Evolutionary conservation across 2,329 filamentous ascomycete species (phyloP).

Genomic region (Pseudocercospora eumusae): DNA sequence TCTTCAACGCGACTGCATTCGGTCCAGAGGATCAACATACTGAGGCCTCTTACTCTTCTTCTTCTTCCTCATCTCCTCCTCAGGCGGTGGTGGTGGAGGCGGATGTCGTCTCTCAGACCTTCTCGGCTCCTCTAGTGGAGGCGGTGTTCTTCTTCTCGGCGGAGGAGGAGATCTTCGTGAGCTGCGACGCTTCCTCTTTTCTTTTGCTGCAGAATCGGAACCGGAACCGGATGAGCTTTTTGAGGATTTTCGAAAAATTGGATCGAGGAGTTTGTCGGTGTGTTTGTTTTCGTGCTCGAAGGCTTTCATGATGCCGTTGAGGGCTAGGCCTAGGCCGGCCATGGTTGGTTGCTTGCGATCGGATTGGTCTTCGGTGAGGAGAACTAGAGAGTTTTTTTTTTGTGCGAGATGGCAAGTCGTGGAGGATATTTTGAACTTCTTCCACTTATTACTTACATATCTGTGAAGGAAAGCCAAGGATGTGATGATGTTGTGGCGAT

Average conservation of each 20-base stretch:
- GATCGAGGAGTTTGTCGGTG: constrained; percentile 16
- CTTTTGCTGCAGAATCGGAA: not conserved
- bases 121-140: not conserved
- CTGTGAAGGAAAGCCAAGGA: not conserved
- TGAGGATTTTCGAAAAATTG: constrained; percentile 6
- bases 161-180: not conserved
- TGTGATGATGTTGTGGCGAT: not conserved
- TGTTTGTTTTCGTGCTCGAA: constrained; percentile 19
- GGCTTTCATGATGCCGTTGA: constrained; percentile 13
- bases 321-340: constrained; percentile 12
- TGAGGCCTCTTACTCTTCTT: not conserved
- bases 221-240: not conserved
- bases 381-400: no score
- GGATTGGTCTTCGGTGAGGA: no score
- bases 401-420: not conserved
- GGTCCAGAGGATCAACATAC: constrained; percentile 1
- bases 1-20: not conserved
- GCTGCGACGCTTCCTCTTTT: not conserved
- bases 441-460: not conserved
- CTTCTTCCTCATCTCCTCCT: not conserved
- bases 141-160: not conserved
- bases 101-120: not conserved
- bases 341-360: constrained; percentile 11
- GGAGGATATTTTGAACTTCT: not conserved
- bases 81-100: not conserved